Evolutionary conservation across 805 yeast species (phyloP).

Genomic region (Candida methanosorbosa): DNA sequence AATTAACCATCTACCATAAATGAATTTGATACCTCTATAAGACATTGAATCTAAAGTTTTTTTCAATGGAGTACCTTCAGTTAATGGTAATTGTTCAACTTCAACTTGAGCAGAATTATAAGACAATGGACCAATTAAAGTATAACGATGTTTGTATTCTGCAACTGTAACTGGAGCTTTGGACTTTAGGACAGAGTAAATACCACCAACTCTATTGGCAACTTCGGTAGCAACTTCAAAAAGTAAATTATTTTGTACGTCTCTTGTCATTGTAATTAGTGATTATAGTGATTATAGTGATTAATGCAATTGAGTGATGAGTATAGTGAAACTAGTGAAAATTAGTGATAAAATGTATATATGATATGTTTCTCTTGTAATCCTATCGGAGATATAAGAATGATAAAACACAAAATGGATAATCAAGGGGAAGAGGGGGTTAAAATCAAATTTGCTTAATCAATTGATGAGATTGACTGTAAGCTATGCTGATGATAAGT

Average conservation of each 20-base stretch:
- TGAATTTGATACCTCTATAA: slow-evolving; percentile 68
- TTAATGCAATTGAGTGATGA: too few species aligned
- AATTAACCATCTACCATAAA: slow-evolving; percentile 94
- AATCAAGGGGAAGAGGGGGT: too few species aligned
- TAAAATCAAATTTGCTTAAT: too few species aligned
- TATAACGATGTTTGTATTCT: slow-evolving; percentile 82
- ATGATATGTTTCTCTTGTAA: too few species aligned
- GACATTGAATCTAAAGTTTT: slow-evolving; percentile 71
- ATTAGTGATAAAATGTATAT: too few species aligned
- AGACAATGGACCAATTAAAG: slow-evolving; percentile 81
- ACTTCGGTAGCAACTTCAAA: slow-evolving; percentile 97
- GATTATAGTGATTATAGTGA: not conserved
- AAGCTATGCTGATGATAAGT: too few species aligned
- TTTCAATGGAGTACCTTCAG: slow-evolving; percentile 39
- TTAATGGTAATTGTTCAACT: slow-evolving; percentile 60
- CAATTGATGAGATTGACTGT: too few species aligned
- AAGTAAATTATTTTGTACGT: slow-evolving; percentile 76
- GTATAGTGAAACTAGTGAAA: too few species aligned
- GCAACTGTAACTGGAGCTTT: slow-evolving; percentile 96
- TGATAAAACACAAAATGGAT: too few species aligned
- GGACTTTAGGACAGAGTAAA: slow-evolving; percentile 91
- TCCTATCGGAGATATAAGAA: too few species aligned
- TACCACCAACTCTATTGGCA: slow-evolving; percentile 96
- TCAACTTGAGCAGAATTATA: slow-evolving; percentile 66
- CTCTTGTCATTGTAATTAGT: slow-evolving; percentile 52